These are phyloP conservation scores for Macrocystidia cucumis DNA, from an alignment of 1,284 basidiomycete species.

Conservation along the genomic window DNA sequence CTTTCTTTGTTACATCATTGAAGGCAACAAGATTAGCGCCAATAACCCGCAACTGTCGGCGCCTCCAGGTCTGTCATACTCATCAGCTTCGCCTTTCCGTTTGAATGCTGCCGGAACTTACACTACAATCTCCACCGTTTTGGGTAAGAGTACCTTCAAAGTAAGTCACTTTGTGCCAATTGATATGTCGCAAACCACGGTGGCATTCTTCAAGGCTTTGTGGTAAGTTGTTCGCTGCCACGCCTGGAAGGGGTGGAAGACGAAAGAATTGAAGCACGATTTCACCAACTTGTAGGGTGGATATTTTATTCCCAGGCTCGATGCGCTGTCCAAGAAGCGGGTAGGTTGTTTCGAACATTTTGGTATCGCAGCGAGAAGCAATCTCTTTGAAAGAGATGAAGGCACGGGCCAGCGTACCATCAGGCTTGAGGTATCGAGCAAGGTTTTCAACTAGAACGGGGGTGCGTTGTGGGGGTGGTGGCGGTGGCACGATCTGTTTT, in stretches of 20 bases:
- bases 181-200: conserved; percentile 80
- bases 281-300: conserved; percentile 65
- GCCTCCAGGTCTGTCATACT: conserved; percentile 73
- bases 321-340: conserved; percentile 75
- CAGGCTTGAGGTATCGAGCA: conserved; percentile 74
- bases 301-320: conserved; percentile 46
- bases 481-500: conserved; percentile 29
- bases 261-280: conserved; percentile 85
- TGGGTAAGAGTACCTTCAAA: conserved; percentile 94
- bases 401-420: conserved; percentile 74
- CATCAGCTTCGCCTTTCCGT: neutral
- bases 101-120: conserved; percentile 29
- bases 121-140: conserved; percentile 89
- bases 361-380: conserved; percentile 72
- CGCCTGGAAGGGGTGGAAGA: conserved; percentile 79
- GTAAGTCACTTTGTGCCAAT: conserved; percentile 90
- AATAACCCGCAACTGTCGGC: conserved; percentile 81
- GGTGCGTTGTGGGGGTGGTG: conserved; percentile 23
- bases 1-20: conserved; percentile 90
- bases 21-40: conserved; percentile 87
- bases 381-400: conserved; percentile 86
- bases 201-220: conserved; percentile 90
- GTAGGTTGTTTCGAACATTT: conserved; percentile 77
- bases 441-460: conserved; percentile 59
- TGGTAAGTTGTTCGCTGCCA: conserved; percentile 75